These are phyloP conservation scores for Salvia splendens DNA, from an alignment of 257 asterid species.

Conservation along the genomic window DNA sequence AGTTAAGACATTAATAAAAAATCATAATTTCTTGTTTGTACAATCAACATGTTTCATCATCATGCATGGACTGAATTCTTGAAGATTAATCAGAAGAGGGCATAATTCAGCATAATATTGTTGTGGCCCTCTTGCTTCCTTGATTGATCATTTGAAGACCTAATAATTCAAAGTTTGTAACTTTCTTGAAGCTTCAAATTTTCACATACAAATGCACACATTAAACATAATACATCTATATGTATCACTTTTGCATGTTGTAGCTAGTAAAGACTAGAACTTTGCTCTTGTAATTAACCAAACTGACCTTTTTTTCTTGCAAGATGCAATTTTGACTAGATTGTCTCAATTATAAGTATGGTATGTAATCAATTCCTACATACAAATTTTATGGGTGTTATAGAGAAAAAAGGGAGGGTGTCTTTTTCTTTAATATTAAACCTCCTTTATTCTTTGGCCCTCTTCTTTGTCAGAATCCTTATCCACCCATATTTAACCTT, in stretches of 20 bases:
- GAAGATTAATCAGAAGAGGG: constrained; percentile 20
- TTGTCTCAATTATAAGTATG: constrained; percentile 34
- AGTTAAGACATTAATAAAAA: not conserved
- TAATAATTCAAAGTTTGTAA: not conserved
- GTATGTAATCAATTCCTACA: constrained; percentile 10
- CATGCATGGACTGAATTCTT: constrained; percentile 23
- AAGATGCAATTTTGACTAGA: constrained; percentile 27
- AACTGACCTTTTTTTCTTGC: not conserved
- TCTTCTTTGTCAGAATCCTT: constrained; percentile 62
- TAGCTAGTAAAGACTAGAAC: not conserved
- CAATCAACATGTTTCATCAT: constrained; percentile 24
- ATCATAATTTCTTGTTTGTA: not conserved
- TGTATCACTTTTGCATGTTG: not conserved
- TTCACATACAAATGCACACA: too few relatives aligned
- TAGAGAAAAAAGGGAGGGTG: constrained; percentile 26
- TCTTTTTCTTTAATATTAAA: constrained; percentile 28
- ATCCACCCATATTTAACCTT: constrained; percentile 73
- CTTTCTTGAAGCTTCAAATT: not conserved
- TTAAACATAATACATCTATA: too few relatives aligned
- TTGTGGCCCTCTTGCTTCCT: constrained; percentile 40
- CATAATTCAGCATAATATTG: constrained; percentile 29
- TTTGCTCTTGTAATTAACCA: not conserved
- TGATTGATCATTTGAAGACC: constrained; percentile 31
- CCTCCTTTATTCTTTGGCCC: constrained; percentile 53
- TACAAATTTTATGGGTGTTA: constrained; percentile 31